Evolutionary conservation across 2,329 filamentous ascomycete species (phyloP), one percentile per base, ranked within the genome.

Genomic region (Mycosphaerella sp.): DNA sequence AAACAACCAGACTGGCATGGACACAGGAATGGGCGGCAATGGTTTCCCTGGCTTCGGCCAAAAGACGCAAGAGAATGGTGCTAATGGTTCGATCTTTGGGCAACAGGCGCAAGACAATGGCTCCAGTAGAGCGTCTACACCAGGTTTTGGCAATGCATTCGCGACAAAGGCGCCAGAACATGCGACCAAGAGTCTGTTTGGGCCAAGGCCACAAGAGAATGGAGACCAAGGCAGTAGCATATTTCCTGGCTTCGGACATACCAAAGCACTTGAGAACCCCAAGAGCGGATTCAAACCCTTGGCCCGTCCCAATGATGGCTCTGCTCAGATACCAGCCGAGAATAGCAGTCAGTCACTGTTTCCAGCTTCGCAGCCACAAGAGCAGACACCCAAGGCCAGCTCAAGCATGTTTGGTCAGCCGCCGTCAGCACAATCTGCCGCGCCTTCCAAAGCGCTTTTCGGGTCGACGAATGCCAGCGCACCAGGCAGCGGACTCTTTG

Each of bases 401-500:
- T 41, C 51, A 7, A 43, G 28, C 34, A 46, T 53, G 21, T 46
- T 58, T 18, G 52, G 53, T 30, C 50, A 53, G 28, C 28, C 50
- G 5, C 43, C 34, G n/a, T 34, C 47, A 18, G 41, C 52, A 25
- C 51, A 53, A 32, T 41, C 51, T n/a, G 13, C 51, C 39, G 42
- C 37, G 25, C 36, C 45, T 10, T 16, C 45, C n/a, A 37, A 32
- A 13, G 30, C 32, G 6, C 27, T 39, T 3, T 18, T 39, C 36
- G 41, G 50, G 14, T 34, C 30, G 13, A 34, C 30, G 10, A n/a
- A 3, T 34, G 30, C 21, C 21, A 25, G 21, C 21, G 21, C 52
- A 17, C 41, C 49, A 32, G 43, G 32, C 39, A 55, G 44, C 9
- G 57, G 57, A 21, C 46, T 59, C 3, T 59, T 59, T 34, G 57